Evolutionary conservation across 139 green algal species (phyloP).

Genomic region (Coelastrella sp.): DNA sequence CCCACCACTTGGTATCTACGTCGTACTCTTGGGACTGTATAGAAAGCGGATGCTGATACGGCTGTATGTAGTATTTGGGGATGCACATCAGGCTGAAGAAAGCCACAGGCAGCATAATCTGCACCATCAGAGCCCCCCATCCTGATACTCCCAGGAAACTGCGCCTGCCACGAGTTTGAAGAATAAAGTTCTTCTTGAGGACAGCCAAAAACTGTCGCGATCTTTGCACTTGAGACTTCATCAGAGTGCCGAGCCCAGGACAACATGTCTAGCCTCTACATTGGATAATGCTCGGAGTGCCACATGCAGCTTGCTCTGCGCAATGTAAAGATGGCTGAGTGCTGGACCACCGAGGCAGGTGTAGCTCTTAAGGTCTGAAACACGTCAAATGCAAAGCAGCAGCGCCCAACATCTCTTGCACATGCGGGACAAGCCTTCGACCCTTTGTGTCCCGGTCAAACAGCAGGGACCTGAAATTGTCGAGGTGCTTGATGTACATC

Average conservation of each 20-base stretch:
- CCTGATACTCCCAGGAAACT: constrained; percentile 57
- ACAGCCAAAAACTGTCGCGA: constrained; percentile 67
- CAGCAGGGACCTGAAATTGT: too few relatives aligned
- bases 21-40: constrained; percentile 28
- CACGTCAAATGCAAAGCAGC: too few relatives aligned
- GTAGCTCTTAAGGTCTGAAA: too few relatives aligned
- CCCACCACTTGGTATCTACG: constrained; percentile 48
- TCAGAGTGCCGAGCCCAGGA: not conserved
- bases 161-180: constrained; percentile 58
- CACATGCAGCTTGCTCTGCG: too few relatives aligned
- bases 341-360: too few relatives aligned
- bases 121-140: constrained; percentile 53
- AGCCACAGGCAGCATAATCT: constrained; percentile 46
- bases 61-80: constrained; percentile 79
- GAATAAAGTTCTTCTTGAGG: constrained; percentile 71
- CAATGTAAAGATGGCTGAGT: too few relatives aligned
- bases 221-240: not conserved
- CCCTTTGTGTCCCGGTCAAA: too few relatives aligned
- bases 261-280: too few relatives aligned
- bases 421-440: too few relatives aligned
- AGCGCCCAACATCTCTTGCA: too few relatives aligned
- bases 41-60: constrained; percentile 42
- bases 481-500: too few relatives aligned
- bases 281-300: too few relatives aligned
- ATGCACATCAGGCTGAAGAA: constrained; percentile 72